Evolutionary conservation across 768 basidiomycete genomes (phyloP).

Genomic region (Boletellus ananiceps): DNA sequence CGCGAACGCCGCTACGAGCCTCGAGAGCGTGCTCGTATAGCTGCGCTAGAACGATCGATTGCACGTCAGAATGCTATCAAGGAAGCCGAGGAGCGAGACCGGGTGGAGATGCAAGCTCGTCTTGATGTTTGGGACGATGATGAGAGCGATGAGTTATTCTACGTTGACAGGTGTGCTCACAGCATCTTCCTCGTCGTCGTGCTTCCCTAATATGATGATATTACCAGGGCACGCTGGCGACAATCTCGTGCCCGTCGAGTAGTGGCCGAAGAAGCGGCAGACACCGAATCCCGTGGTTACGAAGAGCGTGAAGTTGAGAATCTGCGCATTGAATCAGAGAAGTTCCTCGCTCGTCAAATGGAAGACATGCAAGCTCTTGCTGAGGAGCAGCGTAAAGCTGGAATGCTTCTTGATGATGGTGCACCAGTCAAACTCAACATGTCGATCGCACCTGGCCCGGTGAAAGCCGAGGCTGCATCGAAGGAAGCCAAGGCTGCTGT

Average conservation of each 20-base stretch:
- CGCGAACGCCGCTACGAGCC: conserved; percentile 93
- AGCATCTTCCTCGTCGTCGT: neutral
- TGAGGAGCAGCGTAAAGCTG: conserved; percentile 87
- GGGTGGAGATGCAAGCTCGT: conserved; percentile 70
- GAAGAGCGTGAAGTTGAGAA: conserved; percentile 88
- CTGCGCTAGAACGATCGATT: conserved; percentile 70
- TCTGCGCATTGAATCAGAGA: conserved; percentile 85
- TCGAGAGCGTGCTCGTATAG: conserved; percentile 79
- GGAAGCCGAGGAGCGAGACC: conserved; percentile 77
- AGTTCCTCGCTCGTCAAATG: conserved; percentile 91
- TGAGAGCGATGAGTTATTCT: conserved; percentile 89
- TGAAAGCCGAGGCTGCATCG: conserved; percentile 42
- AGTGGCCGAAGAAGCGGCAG: conserved; percentile 74
- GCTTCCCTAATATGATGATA: neutral
- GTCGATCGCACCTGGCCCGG: conserved; percentile 50
- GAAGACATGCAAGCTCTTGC: conserved; percentile 92
- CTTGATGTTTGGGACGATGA: conserved; percentile 92
- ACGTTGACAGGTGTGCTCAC: conserved; percentile 72
- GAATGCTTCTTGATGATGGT: conserved; percentile 86
- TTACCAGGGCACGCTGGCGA: conserved; percentile 77
- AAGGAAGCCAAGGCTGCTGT: conserved; percentile 54
- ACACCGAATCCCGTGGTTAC: conserved; percentile 73
- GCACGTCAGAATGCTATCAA: conserved; percentile 64
- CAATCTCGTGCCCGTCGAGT: conserved; percentile 65
- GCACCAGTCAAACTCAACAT: conserved; percentile 87